phyloP scores from a whole-genome alignment of 257 asterid species.

The Solanum dulcamara region DNA sequence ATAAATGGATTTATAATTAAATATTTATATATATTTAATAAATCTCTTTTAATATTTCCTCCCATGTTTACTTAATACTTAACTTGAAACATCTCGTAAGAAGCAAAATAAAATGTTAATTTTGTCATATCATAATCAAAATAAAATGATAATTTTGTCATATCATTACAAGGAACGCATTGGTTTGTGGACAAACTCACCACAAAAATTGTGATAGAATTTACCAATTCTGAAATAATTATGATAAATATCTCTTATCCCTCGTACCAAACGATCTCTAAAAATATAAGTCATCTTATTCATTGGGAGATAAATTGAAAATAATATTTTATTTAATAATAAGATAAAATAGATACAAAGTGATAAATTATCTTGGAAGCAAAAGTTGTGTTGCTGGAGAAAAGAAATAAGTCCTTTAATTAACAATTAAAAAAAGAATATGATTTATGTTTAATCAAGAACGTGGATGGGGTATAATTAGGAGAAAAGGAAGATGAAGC shows the following conservation, averaged over 20 bases:
- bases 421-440: background rate
- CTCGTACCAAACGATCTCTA: background rate
- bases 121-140: too few species aligned
- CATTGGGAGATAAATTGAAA: background rate
- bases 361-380: background rate
- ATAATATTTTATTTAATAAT: background rate
- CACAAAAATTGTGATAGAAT: too few species aligned
- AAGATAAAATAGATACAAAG: background rate
- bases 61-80: too few species aligned
- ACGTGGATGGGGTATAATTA: slow-evolving; percentile 7
- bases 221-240: too few species aligned
- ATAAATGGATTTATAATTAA: background rate
- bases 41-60: too few species aligned
- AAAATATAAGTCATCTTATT: background rate
- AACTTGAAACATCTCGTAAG: too few species aligned
- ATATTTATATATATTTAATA: background rate
- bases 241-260: too few species aligned
- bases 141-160: too few species aligned
- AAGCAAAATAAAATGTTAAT: too few species aligned
- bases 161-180: too few species aligned
- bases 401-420: background rate
- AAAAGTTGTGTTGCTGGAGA: background rate
- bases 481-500: background rate
- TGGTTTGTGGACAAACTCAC: too few species aligned
- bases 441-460: background rate